These are phyloP conservation scores for Phytophthora sansomeana DNA, from an alignment of 352 stramenopile genomes.

Conservation along the genomic window DNA sequence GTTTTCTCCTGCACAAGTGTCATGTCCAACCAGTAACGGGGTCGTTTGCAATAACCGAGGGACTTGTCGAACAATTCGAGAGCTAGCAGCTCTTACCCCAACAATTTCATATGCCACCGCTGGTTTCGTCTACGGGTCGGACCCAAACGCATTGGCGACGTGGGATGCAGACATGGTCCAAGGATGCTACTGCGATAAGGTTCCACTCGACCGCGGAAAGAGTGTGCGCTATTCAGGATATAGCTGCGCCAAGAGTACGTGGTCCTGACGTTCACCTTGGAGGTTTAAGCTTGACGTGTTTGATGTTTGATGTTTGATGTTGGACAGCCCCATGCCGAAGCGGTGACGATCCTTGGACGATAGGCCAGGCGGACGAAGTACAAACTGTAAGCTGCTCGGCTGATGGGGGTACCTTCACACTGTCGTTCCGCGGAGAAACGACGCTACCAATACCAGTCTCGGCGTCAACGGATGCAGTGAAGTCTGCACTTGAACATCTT, in stretches of 20 bases:
- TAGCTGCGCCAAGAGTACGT: slow-evolving; percentile 80
- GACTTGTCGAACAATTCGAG: slow-evolving; percentile 51
- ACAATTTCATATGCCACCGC: slow-evolving; percentile 44
- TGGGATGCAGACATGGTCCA: slow-evolving; percentile 91
- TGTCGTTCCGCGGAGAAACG: slow-evolving; percentile 82
- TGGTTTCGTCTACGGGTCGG: slow-evolving; percentile 73
- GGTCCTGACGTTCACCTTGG: slow-evolving; percentile 1
- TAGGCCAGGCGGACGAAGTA: slow-evolving; percentile 75
- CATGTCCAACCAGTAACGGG: slow-evolving; percentile 45
- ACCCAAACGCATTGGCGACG: slow-evolving; percentile 75
- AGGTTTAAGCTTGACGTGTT: neutral
- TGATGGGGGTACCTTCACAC: slow-evolving; percentile 72
- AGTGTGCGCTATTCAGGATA: slow-evolving; percentile 67
- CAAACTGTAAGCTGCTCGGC: slow-evolving; percentile 78
- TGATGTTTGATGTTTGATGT: neutral
- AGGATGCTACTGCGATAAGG: slow-evolving; percentile 90
- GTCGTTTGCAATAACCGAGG: slow-evolving; percentile 55
- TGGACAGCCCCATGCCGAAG: slow-evolving; percentile 71
- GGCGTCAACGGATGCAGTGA: slow-evolving; percentile 34
- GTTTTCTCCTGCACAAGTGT: slow-evolving; percentile 42
- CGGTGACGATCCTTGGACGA: slow-evolving; percentile 91
- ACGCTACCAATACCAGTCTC: slow-evolving; percentile 49
- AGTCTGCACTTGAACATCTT: slow-evolving; percentile 59
- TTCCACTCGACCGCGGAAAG: slow-evolving; percentile 56
- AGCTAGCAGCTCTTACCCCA: slow-evolving; percentile 63